These are phyloP conservation scores for Puccinellia tenuiflora DNA, from an alignment of 176 grass and related monocot genomes.

Conservation along the genomic window DNA sequence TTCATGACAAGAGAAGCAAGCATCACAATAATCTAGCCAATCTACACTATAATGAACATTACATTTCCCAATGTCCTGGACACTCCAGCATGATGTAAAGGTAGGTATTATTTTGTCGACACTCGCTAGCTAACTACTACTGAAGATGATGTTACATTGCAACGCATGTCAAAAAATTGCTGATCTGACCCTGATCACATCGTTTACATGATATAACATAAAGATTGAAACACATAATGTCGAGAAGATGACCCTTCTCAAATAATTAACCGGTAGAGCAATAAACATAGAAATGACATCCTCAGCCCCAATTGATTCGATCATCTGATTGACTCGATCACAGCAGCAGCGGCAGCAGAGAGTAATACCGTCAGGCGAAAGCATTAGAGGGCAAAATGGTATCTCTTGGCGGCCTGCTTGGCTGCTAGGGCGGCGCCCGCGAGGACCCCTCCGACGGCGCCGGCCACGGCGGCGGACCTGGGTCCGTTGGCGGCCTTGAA, in stretches of 20 bases:
- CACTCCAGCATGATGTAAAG: constrained; percentile 25
- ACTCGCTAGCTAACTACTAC: constrained; percentile 6
- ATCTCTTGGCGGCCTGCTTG: constrained; percentile 79
- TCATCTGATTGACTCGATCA: not conserved
- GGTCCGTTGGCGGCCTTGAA: constrained; percentile 82
- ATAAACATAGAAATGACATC: constrained; percentile 19
- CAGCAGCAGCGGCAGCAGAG: not conserved
- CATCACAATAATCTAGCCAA: not conserved
- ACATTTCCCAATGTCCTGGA: constrained; percentile 27
- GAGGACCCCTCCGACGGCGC: constrained; percentile 69
- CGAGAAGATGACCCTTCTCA: constrained; percentile 40
- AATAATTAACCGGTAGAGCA: constrained; percentile 27
- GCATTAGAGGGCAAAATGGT: constrained; percentile 58
- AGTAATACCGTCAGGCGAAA: not conserved
- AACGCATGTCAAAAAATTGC: constrained; percentile 29
- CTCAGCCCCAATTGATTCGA: not conserved
- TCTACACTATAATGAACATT: constrained; percentile 24
- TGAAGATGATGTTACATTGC: not conserved
- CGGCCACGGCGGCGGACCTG: constrained; percentile 73
- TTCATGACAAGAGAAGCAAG: not conserved
- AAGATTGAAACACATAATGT: constrained; percentile 5
- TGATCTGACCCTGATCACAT: constrained; percentile 12
- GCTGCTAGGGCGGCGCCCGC: constrained; percentile 47
- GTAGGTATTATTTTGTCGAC: constrained; percentile 32
- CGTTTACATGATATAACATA: constrained; percentile 24